Evolutionary conservation across 495 filamentous ascomycete species (phyloP), one percentile per base, ranked within the genome.

Genomic region (Penicillium herquei): DNA sequence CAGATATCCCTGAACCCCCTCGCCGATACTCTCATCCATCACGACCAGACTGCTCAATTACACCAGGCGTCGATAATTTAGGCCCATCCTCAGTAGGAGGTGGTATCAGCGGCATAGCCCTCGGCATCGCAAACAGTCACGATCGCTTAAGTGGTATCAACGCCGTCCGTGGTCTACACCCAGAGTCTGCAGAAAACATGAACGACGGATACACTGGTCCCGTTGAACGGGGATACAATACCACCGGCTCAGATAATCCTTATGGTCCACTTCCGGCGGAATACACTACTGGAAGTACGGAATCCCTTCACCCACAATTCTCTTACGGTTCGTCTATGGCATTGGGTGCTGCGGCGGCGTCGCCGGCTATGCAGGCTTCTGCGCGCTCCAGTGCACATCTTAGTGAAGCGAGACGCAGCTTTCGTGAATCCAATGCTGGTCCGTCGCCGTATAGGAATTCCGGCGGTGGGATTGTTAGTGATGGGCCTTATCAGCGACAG

Each of bases 11-110:
- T 17, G 44, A 54, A 10, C 55, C 65, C 17, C 34, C 50, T 14
- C 63, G 61, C 46, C 52, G 52, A 26, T 64, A 61, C 44, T 14
- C 47, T 0, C 43, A 56, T 2, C 32, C 44, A 4, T 43, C 55
- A 3, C 70, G 66, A 32, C 52, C 73, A n/a, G 73, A 73, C 54
- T 81, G 78, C 47, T 85, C 75, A 44, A 78, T 84, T 40, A 90
- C 88, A 7, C 89, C 89, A 5, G 88, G 87, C 9, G 79, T 82
- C 37, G 89, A 92, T 69, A 91, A 92, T 64, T 81, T 90, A 50
- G 82, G 88, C 43, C 82, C 86, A 26, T 70, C 77, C 40, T 88
- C 89, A 11, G 81, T 80, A 44, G 90, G 89, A 51, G 90, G 89
- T 31, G 90, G 89, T 26, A 87, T 92, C 66, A 81, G 87, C 14